phyloP scores from a whole-genome alignment of 1,139 yeast species.

The Scheffersomyces titani region DNA sequence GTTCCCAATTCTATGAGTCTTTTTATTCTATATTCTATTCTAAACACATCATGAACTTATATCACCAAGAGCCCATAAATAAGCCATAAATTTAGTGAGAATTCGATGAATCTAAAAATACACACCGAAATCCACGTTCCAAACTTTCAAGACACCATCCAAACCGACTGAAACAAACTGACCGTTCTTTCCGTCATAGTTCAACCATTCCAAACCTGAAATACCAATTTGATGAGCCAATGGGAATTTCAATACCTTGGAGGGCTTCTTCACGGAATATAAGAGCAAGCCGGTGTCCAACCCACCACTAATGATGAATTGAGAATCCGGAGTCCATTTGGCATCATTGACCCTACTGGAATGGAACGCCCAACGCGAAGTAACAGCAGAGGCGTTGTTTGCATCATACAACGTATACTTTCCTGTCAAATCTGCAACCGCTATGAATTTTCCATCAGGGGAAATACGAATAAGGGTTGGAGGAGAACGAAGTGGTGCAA shows the following conservation, averaged over 20 bases:
- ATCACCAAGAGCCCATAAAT: background rate
- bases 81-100: background rate
- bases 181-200: conserved; percentile 29
- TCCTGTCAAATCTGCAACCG: conserved; percentile 87
- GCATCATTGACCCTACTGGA: conserved; percentile 78
- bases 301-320: conserved; percentile 75
- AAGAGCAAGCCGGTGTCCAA: conserved; percentile 79
- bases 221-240: conserved; percentile 93
- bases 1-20: background rate
- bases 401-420: conserved; percentile 72
- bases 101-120: conserved; percentile 6
- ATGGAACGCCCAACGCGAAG: conserved; percentile 96
- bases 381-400: conserved; percentile 57
- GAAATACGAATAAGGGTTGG: conserved; percentile 69
- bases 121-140: conserved; percentile 52
- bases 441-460: conserved; percentile 66
- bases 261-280: conserved; percentile 77
- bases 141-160: conserved; percentile 78
- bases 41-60: background rate
- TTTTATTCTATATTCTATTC: background rate
- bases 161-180: conserved; percentile 70
- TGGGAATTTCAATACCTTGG: conserved; percentile 68
- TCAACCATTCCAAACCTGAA: conserved; percentile 68
- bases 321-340: conserved; percentile 75
- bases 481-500: conserved; percentile 58